phyloP scores from a whole-genome alignment of 2,329 filamentous ascomycete genomes.

The Furcasterigmium furcatum region DNA sequence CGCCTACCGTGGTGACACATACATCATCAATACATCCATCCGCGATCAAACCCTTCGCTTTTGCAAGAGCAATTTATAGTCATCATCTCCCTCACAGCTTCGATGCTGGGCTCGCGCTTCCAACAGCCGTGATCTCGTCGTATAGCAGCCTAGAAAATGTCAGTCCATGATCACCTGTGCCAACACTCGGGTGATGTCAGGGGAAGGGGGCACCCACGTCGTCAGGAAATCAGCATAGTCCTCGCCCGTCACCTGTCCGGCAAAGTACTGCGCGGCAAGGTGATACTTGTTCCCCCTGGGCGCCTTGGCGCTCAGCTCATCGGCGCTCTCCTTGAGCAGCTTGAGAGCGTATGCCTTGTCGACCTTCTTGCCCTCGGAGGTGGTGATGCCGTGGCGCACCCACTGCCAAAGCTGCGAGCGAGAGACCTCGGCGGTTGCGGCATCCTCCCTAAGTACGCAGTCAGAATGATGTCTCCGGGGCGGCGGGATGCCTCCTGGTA shows the following conservation, averaged over 20 bases:
- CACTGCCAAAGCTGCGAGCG: conserved; percentile 97
- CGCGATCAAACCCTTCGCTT: too few relatives aligned
- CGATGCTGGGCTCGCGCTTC: conserved; percentile 56
- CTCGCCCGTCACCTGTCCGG: conserved; percentile 89
- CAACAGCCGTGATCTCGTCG: conserved; percentile 79
- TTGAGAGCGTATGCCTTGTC: conserved; percentile 89
- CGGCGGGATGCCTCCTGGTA: too few relatives aligned
- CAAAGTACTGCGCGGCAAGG: conserved; percentile 89
- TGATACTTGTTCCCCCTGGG: conserved; percentile 89
- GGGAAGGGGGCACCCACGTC: conserved; percentile 47
- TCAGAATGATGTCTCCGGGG: too few relatives aligned
- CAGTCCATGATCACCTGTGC: conserved; percentile 2
- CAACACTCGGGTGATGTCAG: not conserved
- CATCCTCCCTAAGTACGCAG: conserved; percentile 84
- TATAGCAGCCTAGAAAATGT: conserved; percentile 64
- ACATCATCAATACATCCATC: too few relatives aligned
- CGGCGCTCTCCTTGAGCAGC: conserved; percentile 81
- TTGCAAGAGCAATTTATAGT: too few relatives aligned
- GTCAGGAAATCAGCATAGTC: conserved; percentile 98
- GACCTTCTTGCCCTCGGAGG: conserved; percentile 84
- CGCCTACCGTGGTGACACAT: not conserved
- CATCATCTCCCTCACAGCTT: conserved; percentile 53
- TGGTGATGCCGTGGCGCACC: conserved; percentile 71
- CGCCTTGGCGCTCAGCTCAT: conserved; percentile 69
- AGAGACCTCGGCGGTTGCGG: conserved; percentile 93